Percentiles rank a stretch among this genome's conserved stretches.
phyloP scores from a whole-genome alignment of 495 filamentous ascomycete genomes.

The Xanthoparmelia taractica region DNA sequence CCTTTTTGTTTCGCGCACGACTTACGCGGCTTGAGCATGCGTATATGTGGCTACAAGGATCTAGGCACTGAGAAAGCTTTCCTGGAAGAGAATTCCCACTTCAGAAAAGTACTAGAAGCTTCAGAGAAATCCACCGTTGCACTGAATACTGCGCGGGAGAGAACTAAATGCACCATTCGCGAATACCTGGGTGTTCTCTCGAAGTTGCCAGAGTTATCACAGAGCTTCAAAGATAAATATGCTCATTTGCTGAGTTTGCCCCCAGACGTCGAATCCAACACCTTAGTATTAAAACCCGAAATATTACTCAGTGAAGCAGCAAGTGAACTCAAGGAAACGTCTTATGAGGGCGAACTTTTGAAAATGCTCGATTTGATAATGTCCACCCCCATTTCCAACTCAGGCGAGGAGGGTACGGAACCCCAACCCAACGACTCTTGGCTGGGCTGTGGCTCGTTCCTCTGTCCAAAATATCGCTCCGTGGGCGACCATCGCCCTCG shows the following conservation, averaged over 20 bases:
- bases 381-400: conserved; percentile 18
- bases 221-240: conserved; percentile 1
- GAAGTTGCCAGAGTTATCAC: not conserved
- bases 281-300: not conserved
- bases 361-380: conserved; percentile 17
- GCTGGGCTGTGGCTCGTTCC: conserved; percentile 53
- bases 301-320: not conserved
- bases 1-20: conserved; percentile 57
- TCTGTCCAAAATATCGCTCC: conserved; percentile 45
- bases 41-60: conserved; percentile 53
- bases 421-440: conserved; percentile 37
- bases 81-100: conserved; percentile 11
- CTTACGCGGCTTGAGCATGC: conserved; percentile 50
- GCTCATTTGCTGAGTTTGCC: not conserved
- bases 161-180: not conserved
- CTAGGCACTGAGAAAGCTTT: conserved; percentile 43
- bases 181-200: not conserved
- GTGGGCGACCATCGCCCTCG: conserved; percentile 45
- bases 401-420: conserved; percentile 10
- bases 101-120: conserved; percentile 2
- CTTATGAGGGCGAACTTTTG: conserved; percentile 9
- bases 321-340: conserved; percentile 10
- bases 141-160: not conserved
- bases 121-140: not conserved
- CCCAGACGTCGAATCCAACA: not conserved